These are phyloP conservation scores for Lunularia cruciata DNA, from an alignment of 225 moss, liverwort and hornwort genomes.

Conservation along the genomic window DNA sequence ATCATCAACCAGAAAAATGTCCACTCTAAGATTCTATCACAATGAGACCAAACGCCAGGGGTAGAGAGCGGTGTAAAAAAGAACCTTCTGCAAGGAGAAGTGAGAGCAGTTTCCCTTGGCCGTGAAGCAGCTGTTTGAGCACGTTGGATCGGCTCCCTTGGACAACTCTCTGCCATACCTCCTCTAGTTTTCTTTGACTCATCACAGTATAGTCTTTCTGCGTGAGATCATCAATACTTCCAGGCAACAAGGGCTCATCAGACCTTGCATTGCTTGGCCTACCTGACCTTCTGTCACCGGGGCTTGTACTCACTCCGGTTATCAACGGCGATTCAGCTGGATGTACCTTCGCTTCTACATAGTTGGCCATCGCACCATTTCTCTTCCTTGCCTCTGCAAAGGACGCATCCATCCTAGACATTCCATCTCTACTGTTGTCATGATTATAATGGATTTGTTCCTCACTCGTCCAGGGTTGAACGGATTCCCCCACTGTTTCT, in stretches of 20 bases:
- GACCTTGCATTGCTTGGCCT: conserved; percentile 42
- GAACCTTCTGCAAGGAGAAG: conserved; percentile 76
- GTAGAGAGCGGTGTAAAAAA: neutral
- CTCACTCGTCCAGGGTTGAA: conserved; percentile 48
- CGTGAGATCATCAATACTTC: conserved; percentile 36
- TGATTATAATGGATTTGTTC: conserved; percentile 28
- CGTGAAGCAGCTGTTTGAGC: conserved; percentile 69
- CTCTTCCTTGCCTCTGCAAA: conserved; percentile 30
- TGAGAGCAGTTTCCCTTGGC: conserved; percentile 70
- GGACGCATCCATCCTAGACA: too few species aligned
- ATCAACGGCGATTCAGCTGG: conserved; percentile 42
- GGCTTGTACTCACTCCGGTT: conserved; percentile 36
- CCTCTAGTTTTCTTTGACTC: conserved; percentile 72
- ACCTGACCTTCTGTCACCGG: conserved; percentile 32
- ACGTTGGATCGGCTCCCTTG: conserved; percentile 87
- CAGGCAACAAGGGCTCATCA: conserved; percentile 41
- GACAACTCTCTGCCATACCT: conserved; percentile 78
- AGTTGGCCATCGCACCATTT: conserved; percentile 15
- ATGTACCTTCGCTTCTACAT: conserved; percentile 44
- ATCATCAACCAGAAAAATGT: too few species aligned
- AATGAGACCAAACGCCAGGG: too few species aligned
- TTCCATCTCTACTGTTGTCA: conserved; percentile 24
- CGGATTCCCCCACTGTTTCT: conserved; percentile 43
- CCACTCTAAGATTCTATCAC: too few species aligned
- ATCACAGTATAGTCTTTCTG: conserved; percentile 64